A percentile compares a stretch with the other conserved stretches of the same genome.
phyloP scores from a whole-genome alignment of 805 yeast genomes.

The Candida verbasci region DNA sequence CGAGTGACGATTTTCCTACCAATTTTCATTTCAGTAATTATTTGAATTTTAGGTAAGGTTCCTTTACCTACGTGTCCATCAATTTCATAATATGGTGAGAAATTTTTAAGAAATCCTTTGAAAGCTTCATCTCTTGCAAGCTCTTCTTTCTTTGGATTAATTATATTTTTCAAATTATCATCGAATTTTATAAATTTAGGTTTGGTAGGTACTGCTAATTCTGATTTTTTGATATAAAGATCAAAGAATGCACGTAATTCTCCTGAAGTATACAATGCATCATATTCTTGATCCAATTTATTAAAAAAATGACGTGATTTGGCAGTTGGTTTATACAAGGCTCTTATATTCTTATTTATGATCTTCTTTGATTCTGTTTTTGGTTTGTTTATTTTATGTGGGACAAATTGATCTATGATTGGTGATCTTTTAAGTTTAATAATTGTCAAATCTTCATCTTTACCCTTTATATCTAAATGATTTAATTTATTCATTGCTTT shows the following conservation, averaged over 20 bases:
- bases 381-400: conserved; percentile 37
- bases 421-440: conserved; percentile 46
- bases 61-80: conserved; percentile 58
- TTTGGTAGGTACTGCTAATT: conserved; percentile 48
- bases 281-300: conserved; percentile 31
- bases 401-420: conserved; percentile 55
- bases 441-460: conserved; percentile 74
- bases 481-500: conserved; percentile 81
- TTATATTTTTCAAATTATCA: conserved; percentile 35
- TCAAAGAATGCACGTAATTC: conserved; percentile 54
- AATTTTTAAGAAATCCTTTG: conserved; percentile 40
- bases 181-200: conserved; percentile 56
- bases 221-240: conserved; percentile 50
- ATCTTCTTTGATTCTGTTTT: conserved; percentile 17
- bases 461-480: conserved; percentile 70
- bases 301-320: conserved; percentile 45
- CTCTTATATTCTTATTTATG: conserved; percentile 25
- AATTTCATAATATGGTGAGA: conserved; percentile 48
- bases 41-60: conserved; percentile 56
- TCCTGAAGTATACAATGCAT: conserved; percentile 43
- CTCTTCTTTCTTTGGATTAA: not conserved
- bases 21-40: conserved; percentile 69
- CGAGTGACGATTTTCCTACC: conserved; percentile 80
- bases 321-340: conserved; percentile 55
- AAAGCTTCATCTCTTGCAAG: conserved; percentile 42